Percentiles rank a stretch among this genome's conserved stretches.
phyloP scores from a whole-genome alignment of 768 basidiomycete species.

The Naganishia randhawae region DNA sequence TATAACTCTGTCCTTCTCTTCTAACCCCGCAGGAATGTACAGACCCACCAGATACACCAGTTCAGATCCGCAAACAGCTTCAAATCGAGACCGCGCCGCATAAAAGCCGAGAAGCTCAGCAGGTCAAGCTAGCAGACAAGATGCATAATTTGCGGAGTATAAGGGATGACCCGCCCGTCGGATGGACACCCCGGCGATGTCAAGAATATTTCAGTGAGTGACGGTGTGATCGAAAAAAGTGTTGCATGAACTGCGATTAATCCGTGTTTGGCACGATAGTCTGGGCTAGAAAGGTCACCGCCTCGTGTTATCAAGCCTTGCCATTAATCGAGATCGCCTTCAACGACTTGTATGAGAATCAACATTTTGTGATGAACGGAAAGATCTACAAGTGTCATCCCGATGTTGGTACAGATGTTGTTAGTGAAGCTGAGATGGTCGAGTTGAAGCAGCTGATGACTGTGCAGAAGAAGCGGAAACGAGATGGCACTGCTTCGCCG shows the following conservation, averaged over 20 bases:
- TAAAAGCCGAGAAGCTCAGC: slow-evolving; percentile 46
- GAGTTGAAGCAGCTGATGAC: slow-evolving; percentile 9
- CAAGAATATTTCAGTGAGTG: slow-evolving; percentile 44
- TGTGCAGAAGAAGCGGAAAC: slow-evolving; percentile 12
- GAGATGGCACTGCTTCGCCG: not conserved
- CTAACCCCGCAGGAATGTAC: slow-evolving; percentile 41
- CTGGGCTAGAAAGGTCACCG: slow-evolving; percentile 30
- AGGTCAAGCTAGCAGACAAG: slow-evolving; percentile 50
- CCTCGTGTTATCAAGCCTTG: slow-evolving; percentile 20
- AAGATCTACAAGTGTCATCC: slow-evolving; percentile 31
- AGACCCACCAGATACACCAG: slow-evolving; percentile 39
- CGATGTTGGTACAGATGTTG: slow-evolving; percentile 20
- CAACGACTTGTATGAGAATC: slow-evolving; percentile 19
- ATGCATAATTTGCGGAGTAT: slow-evolving; percentile 48
- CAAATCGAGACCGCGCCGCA: slow-evolving; percentile 41
- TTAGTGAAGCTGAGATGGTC: slow-evolving; percentile 15
- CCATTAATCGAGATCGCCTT: slow-evolving; percentile 21
- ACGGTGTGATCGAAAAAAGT: not conserved
- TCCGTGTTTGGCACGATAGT: not conserved
- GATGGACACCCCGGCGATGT: slow-evolving; percentile 43
- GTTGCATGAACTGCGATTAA: not conserved
- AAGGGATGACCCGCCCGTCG: slow-evolving; percentile 45
- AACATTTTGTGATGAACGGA: slow-evolving; percentile 22
- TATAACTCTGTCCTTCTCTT: not conserved
- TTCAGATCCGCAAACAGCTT: slow-evolving; percentile 38